Evolutionary conservation across 106 monocot species (phyloP), one percentile per base, ranked within the genome.

Genomic region (Apostasia shenzhenica): DNA sequence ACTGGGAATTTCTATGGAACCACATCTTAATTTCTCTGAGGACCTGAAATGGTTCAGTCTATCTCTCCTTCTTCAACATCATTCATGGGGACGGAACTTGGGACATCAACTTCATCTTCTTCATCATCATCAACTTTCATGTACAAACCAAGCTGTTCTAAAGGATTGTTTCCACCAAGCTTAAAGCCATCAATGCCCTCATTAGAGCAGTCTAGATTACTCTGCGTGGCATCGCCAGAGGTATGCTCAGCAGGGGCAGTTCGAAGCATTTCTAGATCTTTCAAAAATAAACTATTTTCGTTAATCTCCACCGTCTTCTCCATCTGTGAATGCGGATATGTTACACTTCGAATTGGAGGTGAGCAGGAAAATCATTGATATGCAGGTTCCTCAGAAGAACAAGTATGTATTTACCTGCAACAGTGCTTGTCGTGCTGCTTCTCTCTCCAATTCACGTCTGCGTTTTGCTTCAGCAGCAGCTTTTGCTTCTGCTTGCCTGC

Each of bases 261-360:
- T 69, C 81, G 67, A 14, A 94, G 90, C 81, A 94, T 85, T 79
- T 95, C 95, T 37, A 91, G 75, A 56, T 88, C 95, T 76, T 86
- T 86, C 53, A 89, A 54, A 59, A 86, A 78, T 69, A 77, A 66
- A 72, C 78, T 86, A 48, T 79, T 89, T 63, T 86, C 91, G 63
- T 92, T 82, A 41, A 95, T 91, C 14, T 95, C 91, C 67, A 89
- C 95, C 0, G 91, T 89, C 61, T 84, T 91, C 66, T 95, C 95
- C 78, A 95, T 89, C 95, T 95, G 76, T 45, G 55, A 53, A 26
- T 26, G 26, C 26, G 26, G 26, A 26, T 26, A 26, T 26, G 26
- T 26, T 26, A 26, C 26, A 26, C 26, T 26, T 26, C 26, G 26
- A 26, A 26, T 26, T 26, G 45, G 26, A 63, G 4, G 11, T 2